Base-by-base conservation (phyloP, 2,329 filamentous ascomycete genomes). In the Pseudocercospora musae region DNA sequence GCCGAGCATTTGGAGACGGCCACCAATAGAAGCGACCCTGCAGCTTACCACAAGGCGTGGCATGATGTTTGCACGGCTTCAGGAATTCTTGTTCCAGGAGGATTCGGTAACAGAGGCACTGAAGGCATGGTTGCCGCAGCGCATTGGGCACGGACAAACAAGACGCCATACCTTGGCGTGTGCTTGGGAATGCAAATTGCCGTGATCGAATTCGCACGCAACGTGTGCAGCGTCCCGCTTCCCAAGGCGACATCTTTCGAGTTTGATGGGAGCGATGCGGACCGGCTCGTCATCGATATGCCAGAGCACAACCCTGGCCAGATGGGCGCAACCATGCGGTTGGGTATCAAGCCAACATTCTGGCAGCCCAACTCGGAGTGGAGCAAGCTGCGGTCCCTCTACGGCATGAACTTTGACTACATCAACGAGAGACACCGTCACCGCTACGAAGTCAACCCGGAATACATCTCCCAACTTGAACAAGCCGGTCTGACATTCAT, bases 141-240 rank as follows among this genome's bases (percentile, higher is more conserved):
- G n/a, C 89, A 88, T 67, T 97, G 90, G 88, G 93, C 94, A 1
- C 88, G 95, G 60, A 89, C 89, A 68, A 88, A 92, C 70, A 88
- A 89, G 65, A 85, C 85, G 3, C 92, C 92, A 1, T 97, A 89
- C 78, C 83, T 98, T 0, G 95, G 95, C 62, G 89, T 98, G 66
- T 97, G 94, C 75, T 81, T 97, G 21, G 92, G 92, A 61, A 92
- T 96, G 88, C 95, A 98, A 76, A 85, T 96, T 52, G 92, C 94
- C 20, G 92, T 96, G 52, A 89, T 97, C 69, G 93, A 98, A 77
- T 91, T 87, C 70, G 92, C 92, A 1, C 87, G 92, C 46, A 87
- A 91, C 68, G 80, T 94, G 0, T 90, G 87, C 77, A 85, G 85
- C 27, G 82, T 92, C 65, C 70, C 70, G 10, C 70, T 79, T 33